phyloP scores from a whole-genome alignment of 176 grass and related monocot genomes.

The Avena insularis region DNA sequence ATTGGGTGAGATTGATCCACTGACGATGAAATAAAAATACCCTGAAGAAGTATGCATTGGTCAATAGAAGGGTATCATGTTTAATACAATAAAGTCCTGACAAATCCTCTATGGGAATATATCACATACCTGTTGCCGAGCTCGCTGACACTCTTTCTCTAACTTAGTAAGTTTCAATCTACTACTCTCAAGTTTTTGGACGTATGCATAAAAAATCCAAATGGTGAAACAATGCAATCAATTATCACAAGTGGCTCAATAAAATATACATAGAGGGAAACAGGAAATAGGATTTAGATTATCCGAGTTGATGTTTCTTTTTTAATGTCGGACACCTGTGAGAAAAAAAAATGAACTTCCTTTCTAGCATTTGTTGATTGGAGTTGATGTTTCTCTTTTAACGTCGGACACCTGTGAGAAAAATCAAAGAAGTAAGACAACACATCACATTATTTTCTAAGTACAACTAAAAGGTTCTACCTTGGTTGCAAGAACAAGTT shows the following conservation, averaged over 20 bases:
- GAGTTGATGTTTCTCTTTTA: no score
- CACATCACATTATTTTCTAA: no score
- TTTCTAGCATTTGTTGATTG: no score
- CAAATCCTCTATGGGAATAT: slow-evolving; percentile 24
- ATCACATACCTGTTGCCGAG: slow-evolving; percentile 69
- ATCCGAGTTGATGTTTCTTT: no score
- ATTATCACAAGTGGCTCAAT: slow-evolving; percentile 7
- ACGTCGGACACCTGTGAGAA: no score
- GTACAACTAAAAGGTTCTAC: no score
- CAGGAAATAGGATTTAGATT: no score
- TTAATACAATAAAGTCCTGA: slow-evolving; percentile 27
- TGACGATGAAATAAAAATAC: slow-evolving; percentile 77
- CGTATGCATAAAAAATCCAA: slow-evolving; percentile 68
- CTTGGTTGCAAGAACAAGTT: no score
- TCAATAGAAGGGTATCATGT: slow-evolving; percentile 27
- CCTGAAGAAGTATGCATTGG: slow-evolving; percentile 54
- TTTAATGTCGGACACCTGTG: no score
- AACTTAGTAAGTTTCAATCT: slow-evolving; percentile 87
- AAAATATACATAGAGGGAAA: background rate
- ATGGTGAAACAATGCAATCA: slow-evolving; percentile 5
- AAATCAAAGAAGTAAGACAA: no score
- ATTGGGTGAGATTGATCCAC: slow-evolving; percentile 62
- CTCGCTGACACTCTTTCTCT: slow-evolving; percentile 83
- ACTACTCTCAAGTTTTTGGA: slow-evolving; percentile 93
- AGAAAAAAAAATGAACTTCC: no score